Percentiles rank a stretch among this genome's conserved stretches.
These are phyloP conservation scores for Nematodospora anomalae DNA, from an alignment of 1,139 yeast genomes.

Conservation along the genomic window DNA sequence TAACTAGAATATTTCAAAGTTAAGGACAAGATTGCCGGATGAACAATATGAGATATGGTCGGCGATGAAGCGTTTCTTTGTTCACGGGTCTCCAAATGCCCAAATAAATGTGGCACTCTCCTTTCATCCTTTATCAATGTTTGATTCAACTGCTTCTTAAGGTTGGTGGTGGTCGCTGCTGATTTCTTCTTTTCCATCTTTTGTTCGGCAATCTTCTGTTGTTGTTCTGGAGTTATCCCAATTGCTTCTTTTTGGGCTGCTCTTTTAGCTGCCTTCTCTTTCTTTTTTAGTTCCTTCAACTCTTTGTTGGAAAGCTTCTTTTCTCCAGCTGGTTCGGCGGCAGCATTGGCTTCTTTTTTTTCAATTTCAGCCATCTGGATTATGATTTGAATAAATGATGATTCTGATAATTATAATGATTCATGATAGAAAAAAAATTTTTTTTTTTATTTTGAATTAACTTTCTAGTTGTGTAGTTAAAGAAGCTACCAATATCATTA, in stretches of 20 bases:
- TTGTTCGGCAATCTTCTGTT: slow-evolving; percentile 39
- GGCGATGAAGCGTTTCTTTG: slow-evolving; percentile 71
- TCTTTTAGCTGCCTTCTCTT: slow-evolving; percentile 87
- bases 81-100: slow-evolving; percentile 83
- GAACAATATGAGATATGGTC: slow-evolving; percentile 68
- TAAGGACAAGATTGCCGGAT: slow-evolving; percentile 79
- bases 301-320: slow-evolving; percentile 68
- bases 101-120: slow-evolving; percentile 67
- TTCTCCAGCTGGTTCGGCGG: slow-evolving; percentile 9
- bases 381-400: not conserved
- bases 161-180: slow-evolving; percentile 37
- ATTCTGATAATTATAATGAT: too few relatives aligned
- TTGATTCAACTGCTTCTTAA: slow-evolving; percentile 56
- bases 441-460: slow-evolving; percentile 1
- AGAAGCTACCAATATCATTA: not conserved
- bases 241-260: slow-evolving; percentile 63
- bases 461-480: not conserved
- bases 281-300: slow-evolving; percentile 81
- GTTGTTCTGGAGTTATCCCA: slow-evolving; percentile 49
- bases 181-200: slow-evolving; percentile 40
- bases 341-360: slow-evolving; percentile 8
- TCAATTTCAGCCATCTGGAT: slow-evolving; percentile 9
- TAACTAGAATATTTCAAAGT: slow-evolving; percentile 83
- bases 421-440: not conserved
- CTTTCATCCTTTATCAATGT: slow-evolving; percentile 48